Evolutionary conservation across 176 grass and related monocot species (phyloP), one percentile per base, ranked within the genome.

Genomic region (Dendrocalamus sinicus): DNA sequence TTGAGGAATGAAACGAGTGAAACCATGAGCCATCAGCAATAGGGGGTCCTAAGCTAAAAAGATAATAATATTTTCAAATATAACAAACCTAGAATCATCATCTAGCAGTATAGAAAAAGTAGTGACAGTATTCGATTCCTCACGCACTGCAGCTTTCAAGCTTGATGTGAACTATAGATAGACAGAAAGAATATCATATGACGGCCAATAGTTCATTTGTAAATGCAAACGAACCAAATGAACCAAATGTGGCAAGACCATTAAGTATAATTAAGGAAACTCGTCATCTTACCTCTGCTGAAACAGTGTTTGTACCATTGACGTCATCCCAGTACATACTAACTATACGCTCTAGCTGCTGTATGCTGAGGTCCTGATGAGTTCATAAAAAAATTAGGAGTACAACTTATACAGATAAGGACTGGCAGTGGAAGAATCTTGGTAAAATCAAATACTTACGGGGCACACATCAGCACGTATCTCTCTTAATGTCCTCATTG

Each of bases 261-360:
- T 77, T 20, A 82, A 73, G 20, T 82, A 73, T 20, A 39, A 78
- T 65, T 10, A 67, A 64, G 12, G 71, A 72, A 71, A 52, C 67
- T 73, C 48, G 85, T 71, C 60, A 72, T 86, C 76, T 86, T 84
- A 97, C 95, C 76, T 97, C 89, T 62, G 91, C 86, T 84, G 95
- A 97, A 51, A 97, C 84, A 85, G 85, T 86, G 24, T 94, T 94
- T 48, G 95, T 91, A 80, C 92, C 95, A 89, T 94, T 94, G 81
- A 94, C 88, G 45, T 97, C 95, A 88, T 97, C 95, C 91, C 91
- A 94, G 59, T 97, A 97, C 91, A 91, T 91, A 80, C 90, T 78
- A 84, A 93, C 91, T 72, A 97, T 90, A 73, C 95, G 90, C 65
- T 97, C 91, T 79, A 97, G 86, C 82, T 97, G 95, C 58, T 94